A percentile compares a stretch with the other conserved stretches of the same genome.
These are phyloP conservation scores for Leucoagaricus sp. DNA, from an alignment of 1,284 basidiomycete genomes.

Conservation along the genomic window DNA sequence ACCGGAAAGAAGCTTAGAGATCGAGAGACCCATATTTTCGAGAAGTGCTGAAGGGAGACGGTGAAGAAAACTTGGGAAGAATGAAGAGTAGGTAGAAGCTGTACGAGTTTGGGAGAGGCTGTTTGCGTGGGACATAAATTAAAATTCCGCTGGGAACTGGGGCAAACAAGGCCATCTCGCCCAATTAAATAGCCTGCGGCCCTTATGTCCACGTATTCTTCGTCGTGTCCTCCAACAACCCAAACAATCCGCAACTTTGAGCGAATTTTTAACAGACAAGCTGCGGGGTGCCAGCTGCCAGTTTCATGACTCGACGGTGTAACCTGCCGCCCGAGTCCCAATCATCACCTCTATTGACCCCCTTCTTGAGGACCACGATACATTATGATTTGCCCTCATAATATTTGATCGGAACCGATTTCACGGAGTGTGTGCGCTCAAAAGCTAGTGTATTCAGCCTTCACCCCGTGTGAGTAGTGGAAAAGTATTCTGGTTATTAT, in stretches of 20 bases:
- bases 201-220: constrained; percentile 7
- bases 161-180: constrained; percentile 22
- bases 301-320: no score
- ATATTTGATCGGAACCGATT: no score
- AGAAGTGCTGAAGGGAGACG: constrained; percentile 33
- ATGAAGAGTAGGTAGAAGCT: constrained; percentile 33
- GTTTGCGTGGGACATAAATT: constrained; percentile 43
- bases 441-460: no score
- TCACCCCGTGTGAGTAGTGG: no score
- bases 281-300: no score
- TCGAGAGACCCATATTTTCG: constrained; percentile 79
- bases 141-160: constrained; percentile 35
- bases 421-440: no score
- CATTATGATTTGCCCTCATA: no score
- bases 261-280: no score
- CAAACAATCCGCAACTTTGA: neutral
- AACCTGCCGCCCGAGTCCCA: no score
- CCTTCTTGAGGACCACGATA: no score
- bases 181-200: constrained; percentile 13
- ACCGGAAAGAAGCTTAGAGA: constrained; percentile 81
- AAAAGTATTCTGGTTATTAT: no score
- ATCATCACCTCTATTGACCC: no score
- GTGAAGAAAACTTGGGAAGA: constrained; percentile 34
- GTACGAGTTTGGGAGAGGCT: constrained; percentile 19
- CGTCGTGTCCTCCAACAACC: constrained; percentile 9